Conservation (phyloP, 176 grass and related monocot genomes). For the Phoenix dactylifera region DNA sequence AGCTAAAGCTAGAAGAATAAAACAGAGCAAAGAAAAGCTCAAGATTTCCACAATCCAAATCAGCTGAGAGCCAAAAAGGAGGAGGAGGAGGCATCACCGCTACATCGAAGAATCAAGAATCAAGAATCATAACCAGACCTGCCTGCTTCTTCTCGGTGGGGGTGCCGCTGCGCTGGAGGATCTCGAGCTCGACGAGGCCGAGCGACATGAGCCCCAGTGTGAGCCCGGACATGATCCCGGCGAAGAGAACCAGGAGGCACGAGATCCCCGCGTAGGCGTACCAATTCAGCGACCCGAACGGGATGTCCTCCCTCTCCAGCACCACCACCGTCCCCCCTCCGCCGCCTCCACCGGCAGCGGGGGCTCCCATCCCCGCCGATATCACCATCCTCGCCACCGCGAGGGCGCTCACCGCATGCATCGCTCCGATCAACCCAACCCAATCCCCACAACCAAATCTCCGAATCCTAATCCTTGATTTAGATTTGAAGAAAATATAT, state of each 20-base stretch:
- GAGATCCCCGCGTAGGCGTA: conserved; percentile 68
- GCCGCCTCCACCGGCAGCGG: conserved; percentile 18
- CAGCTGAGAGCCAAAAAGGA: too few relatives aligned
- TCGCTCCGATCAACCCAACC: neutral
- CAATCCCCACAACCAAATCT: too few relatives aligned
- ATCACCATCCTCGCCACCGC: conserved; percentile 42
- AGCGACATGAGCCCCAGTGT: conserved; percentile 98
- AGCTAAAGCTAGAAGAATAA: too few relatives aligned
- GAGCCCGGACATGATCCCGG: conserved; percentile 98
- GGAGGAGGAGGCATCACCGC: too few relatives aligned
- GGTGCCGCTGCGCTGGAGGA: conserved; percentile 91
- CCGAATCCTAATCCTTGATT: too few relatives aligned
- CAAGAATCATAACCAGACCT: conserved; percentile 21
- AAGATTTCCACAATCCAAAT: too few relatives aligned
- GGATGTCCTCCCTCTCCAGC: conserved; percentile 52
- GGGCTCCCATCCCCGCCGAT: conserved; percentile 18
- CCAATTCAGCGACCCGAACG: conserved; percentile 66
- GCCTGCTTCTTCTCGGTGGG: conserved; percentile 83
- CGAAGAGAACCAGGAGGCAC: conserved; percentile 86
- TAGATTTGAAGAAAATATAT: too few relatives aligned
- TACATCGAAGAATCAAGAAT: too few relatives aligned
- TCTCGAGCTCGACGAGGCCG: conserved; percentile 96
- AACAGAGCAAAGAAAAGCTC: too few relatives aligned
- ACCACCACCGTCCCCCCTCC: conserved; percentile 21
- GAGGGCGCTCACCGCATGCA: conserved; percentile 20